phyloP scores from a whole-genome alignment of 2,329 filamentous ascomycete genomes.

The Neofusicoccum laricinum region DNA sequence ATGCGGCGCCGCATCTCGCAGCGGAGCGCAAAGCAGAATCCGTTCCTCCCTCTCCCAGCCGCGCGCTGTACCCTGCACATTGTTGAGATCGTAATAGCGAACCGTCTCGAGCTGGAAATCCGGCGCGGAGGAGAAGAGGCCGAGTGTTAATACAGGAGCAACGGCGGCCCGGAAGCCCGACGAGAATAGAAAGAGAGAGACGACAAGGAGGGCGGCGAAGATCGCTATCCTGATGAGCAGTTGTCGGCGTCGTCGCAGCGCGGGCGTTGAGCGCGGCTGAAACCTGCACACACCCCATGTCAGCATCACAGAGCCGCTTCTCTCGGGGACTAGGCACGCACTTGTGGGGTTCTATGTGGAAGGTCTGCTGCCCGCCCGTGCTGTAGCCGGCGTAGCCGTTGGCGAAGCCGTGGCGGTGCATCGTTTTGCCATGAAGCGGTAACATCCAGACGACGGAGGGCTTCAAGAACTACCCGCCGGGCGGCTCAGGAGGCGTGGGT shows the following conservation, averaged over 20 bases:
- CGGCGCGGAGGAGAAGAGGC: conserved; percentile 63
- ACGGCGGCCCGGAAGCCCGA: conserved; percentile 66
- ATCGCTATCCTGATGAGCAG: conserved; percentile 67
- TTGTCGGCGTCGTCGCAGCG: conserved; percentile 69
- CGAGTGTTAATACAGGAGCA: conserved; percentile 64
- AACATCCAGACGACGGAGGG: conserved; percentile 46
- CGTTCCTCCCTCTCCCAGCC: conserved; percentile 97
- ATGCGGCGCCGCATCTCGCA: conserved; percentile 89
- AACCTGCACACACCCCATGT: conserved; percentile 57
- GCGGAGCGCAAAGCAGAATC: conserved; percentile 88
- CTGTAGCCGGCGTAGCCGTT: conserved; percentile 74
- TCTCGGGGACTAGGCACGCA: conserved; percentile 45
- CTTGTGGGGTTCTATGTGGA: conserved; percentile 88
- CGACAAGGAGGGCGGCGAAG: conserved; percentile 53
- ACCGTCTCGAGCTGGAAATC: conserved; percentile 88
- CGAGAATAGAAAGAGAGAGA: conserved; percentile 69
- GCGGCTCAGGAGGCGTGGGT: conserved; percentile 14
- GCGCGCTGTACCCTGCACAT: conserved; percentile 84
- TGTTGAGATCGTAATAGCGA: conserved; percentile 91
- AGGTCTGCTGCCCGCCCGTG: conserved; percentile 64
- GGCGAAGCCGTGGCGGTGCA: conserved; percentile 83
- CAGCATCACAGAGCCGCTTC: conserved; percentile 26
- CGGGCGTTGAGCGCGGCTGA: conserved; percentile 75
- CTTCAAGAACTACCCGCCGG: conserved; percentile 2
- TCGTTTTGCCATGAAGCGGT: conserved; percentile 71